These are phyloP conservation scores for Hanseniaspora lindneri DNA, from an alignment of 805 yeast species.

Conservation along the genomic window DNA sequence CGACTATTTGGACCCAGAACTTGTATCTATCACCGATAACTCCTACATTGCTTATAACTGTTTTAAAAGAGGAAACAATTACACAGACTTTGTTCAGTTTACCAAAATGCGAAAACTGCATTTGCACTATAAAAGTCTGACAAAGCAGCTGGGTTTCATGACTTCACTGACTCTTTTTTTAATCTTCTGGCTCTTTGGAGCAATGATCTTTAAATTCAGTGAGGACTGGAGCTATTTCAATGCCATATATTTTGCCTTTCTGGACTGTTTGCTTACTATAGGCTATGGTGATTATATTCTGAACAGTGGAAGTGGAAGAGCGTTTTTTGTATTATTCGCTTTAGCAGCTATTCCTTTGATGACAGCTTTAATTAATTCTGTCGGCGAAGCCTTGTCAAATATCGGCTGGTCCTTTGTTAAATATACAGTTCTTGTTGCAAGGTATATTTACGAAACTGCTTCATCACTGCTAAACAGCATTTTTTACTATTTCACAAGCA, in stretches of 20 bases:
- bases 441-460: neutral
- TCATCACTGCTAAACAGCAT: too few relatives aligned
- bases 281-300: conserved; percentile 79
- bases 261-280: conserved; percentile 58
- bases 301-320: conserved; percentile 47
- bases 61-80: conserved; percentile 16
- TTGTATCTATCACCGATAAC: too few relatives aligned
- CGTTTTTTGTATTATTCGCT: conserved; percentile 71
- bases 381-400: conserved; percentile 49
- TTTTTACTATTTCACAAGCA: neutral
- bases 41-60: conserved; percentile 2
- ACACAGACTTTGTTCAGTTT: conserved; percentile 41
- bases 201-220: conserved; percentile 43
- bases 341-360: conserved; percentile 73
- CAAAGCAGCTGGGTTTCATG: conserved; percentile 32
- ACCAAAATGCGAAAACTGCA: conserved; percentile 44
- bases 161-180: conserved; percentile 37
- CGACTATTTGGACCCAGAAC: neutral
- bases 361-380: conserved; percentile 64
- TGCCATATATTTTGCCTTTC: conserved; percentile 61
- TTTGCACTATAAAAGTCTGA: conserved; percentile 31
- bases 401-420: conserved; percentile 21
- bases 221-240: conserved; percentile 67
- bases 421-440: conserved; percentile 1
- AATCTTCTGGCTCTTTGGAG: conserved; percentile 63